A percentile compares a stretch with the other conserved stretches of the same genome.
Conservation (phyloP, 2,329 filamentous ascomycete species). For the Hymenoscyphus occultus region DNA sequence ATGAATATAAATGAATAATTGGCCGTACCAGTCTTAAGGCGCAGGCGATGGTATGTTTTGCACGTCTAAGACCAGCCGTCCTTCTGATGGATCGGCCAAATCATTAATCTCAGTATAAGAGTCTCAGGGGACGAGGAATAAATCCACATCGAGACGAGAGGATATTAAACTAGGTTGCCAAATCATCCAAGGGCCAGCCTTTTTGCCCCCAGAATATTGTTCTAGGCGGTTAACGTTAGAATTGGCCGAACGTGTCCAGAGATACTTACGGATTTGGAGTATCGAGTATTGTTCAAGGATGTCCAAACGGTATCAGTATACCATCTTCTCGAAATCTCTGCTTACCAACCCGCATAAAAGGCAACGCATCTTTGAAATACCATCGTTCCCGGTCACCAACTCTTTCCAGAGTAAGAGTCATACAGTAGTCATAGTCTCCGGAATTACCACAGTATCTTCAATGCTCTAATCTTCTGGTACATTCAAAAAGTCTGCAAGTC, state of each 20-base stretch:
- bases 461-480: slow-evolving; percentile 13
- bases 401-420: slow-evolving; percentile 18
- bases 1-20: slow-evolving; percentile 38
- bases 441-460: slow-evolving; percentile 13
- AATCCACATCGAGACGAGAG: too few relatives aligned
- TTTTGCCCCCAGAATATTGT: slow-evolving; percentile 37
- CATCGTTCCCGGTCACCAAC: slow-evolving; percentile 18
- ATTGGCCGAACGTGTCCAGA: not conserved
- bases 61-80: slow-evolving; percentile 38
- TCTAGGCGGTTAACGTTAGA: slow-evolving; percentile 29
- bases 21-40: slow-evolving; percentile 41
- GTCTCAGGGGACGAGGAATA: too few relatives aligned
- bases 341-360: slow-evolving; percentile 8
- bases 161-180: too few relatives aligned
- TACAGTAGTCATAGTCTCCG: not conserved
- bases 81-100: slow-evolving; percentile 37
- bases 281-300: slow-evolving; percentile 31
- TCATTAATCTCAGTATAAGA: slow-evolving; percentile 26
- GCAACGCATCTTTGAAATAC: not conserved
- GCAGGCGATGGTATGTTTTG: slow-evolving; percentile 22
- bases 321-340: slow-evolving; percentile 11
- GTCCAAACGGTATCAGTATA: slow-evolving; percentile 10
- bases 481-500: slow-evolving; percentile 12
- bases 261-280: slow-evolving; percentile 43
- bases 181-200: slow-evolving; percentile 37